Evolutionary conservation across 2,329 filamentous ascomycete genomes (phyloP).

Genomic region (Westerdykella sp.): DNA sequence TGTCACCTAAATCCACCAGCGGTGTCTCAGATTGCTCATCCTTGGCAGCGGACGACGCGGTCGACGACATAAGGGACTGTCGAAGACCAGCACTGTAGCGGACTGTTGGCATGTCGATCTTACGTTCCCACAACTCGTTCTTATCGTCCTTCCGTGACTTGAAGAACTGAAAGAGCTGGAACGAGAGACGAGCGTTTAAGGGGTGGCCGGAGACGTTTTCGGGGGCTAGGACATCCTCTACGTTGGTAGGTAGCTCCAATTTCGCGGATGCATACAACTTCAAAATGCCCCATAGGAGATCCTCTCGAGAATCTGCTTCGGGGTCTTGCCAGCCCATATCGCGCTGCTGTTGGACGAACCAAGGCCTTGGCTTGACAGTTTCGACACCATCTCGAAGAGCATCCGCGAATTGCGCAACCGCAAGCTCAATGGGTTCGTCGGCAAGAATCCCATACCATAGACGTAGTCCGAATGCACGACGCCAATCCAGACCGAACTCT

Average conservation of each 20-base stretch:
- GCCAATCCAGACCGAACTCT: slow-evolving; percentile 84
- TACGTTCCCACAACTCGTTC: slow-evolving; percentile 21
- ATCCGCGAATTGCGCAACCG: slow-evolving; percentile 65
- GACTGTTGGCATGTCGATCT: slow-evolving; percentile 27
- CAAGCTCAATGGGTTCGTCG: slow-evolving; percentile 63
- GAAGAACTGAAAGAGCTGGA: slow-evolving; percentile 68
- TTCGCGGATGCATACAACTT: slow-evolving; percentile 67
- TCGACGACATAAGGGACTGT: slow-evolving; percentile 27
- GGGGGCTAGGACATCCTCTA: slow-evolving; percentile 69
- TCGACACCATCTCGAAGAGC: slow-evolving; percentile 69
- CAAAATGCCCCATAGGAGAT: slow-evolving; percentile 80
- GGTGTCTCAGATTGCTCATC: slow-evolving; percentile 51
- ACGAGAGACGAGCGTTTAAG: slow-evolving; percentile 69
- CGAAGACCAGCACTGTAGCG: slow-evolving; percentile 14
- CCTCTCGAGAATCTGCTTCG: slow-evolving; percentile 56
- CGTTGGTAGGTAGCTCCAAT: slow-evolving; percentile 34
- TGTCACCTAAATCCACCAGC: slow-evolving; percentile 52
- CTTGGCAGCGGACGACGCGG: slow-evolving; percentile 17
- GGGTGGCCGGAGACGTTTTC: slow-evolving; percentile 70
- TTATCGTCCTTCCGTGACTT: slow-evolving; percentile 25
- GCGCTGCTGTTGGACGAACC: slow-evolving; percentile 58
- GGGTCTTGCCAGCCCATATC: slow-evolving; percentile 56
- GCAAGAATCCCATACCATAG: slow-evolving; percentile 77
- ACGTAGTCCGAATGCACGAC: slow-evolving; percentile 83
- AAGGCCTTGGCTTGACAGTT: slow-evolving; percentile 61